These are phyloP conservation scores for Huntiella abstrusa DNA, from an alignment of 2,329 filamentous ascomycete species.

Conservation along the genomic window DNA sequence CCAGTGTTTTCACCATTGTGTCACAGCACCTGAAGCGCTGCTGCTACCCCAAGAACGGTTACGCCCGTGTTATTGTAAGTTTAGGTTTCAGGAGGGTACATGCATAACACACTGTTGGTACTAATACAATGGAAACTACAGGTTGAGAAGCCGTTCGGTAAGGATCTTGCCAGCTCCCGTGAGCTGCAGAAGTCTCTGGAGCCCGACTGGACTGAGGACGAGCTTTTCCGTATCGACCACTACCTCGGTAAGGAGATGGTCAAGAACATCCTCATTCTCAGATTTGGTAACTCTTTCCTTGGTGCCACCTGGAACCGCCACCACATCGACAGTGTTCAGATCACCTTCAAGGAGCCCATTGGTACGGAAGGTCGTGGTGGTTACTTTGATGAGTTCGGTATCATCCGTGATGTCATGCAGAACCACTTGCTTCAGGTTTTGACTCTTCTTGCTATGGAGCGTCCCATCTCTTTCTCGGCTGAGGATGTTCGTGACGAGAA, in stretches of 20 bases:
- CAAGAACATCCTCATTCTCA: conserved; percentile 95
- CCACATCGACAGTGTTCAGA: conserved; percentile 98
- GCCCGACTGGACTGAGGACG: conserved; percentile 96
- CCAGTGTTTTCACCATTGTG: conserved; percentile 93
- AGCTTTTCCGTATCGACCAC: conserved; percentile 98
- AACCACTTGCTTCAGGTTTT: conserved; percentile 96
- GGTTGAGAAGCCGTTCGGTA: conserved; percentile 99
- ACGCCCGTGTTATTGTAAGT: conserved; percentile 81
- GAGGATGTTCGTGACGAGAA: conserved; percentile 99
- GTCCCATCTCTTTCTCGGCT: conserved; percentile 91
- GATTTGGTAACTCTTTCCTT: conserved; percentile 98
- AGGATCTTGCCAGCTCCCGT: conserved; percentile 83
- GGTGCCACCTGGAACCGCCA: conserved; percentile 97
- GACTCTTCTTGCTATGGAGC: conserved; percentile 92
- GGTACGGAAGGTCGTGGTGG: conserved; percentile 94
- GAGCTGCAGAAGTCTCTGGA: conserved; percentile 88
- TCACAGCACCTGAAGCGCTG: conserved; percentile 94
- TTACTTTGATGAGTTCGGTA: conserved; percentile 99
- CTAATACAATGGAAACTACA: conserved; percentile 20
- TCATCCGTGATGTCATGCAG: conserved; percentile 99
- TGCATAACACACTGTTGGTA: conserved; percentile 8
- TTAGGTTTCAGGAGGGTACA: neutral
- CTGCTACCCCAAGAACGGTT: conserved; percentile 82
- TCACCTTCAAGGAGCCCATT: conserved; percentile 98
- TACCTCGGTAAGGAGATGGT: conserved; percentile 99